Percentiles rank a stretch among this genome's conserved stretches.
phyloP scores from a whole-genome alignment of 768 basidiomycete genomes.

The Podaxis rugospora region DNA sequence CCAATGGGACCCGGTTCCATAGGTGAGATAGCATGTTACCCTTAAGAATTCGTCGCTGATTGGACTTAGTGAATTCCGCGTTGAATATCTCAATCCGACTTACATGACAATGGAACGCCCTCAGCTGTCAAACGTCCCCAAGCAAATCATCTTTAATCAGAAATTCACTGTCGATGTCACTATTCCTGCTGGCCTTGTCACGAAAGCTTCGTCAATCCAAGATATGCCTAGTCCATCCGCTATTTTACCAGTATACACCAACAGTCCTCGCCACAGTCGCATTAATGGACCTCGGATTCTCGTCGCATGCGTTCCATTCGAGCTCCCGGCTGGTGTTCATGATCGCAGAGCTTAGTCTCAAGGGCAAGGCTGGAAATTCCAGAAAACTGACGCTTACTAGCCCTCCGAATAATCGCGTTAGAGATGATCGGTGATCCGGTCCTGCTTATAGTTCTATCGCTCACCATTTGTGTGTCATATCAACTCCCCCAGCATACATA shows the following conservation, averaged over 20 bases:
- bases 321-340: constrained; percentile 35
- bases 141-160: constrained; percentile 31
- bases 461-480: background rate
- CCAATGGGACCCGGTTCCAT: constrained; percentile 23
- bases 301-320: constrained; percentile 37
- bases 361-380: constrained; percentile 20
- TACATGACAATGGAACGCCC: constrained; percentile 35
- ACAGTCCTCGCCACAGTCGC: constrained; percentile 21
- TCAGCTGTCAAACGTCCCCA: constrained; percentile 29
- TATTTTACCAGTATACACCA: background rate
- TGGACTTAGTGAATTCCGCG: constrained; percentile 34
- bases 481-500: background rate
- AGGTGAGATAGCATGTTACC: constrained; percentile 14
- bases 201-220: constrained; percentile 20
- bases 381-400: constrained; percentile 24
- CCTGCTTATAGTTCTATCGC: background rate
- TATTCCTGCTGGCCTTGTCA: constrained; percentile 24
- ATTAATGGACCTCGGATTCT: constrained; percentile 39
- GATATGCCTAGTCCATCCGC: constrained; percentile 17
- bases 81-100: constrained; percentile 39
- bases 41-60: background rate
- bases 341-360: constrained; percentile 24
- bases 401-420: constrained; percentile 29
- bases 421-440: background rate
- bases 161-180: constrained; percentile 28